Conservation (phyloP, 192 early-diverging fungal genomes). For the Coemansia interrupta region DNA sequence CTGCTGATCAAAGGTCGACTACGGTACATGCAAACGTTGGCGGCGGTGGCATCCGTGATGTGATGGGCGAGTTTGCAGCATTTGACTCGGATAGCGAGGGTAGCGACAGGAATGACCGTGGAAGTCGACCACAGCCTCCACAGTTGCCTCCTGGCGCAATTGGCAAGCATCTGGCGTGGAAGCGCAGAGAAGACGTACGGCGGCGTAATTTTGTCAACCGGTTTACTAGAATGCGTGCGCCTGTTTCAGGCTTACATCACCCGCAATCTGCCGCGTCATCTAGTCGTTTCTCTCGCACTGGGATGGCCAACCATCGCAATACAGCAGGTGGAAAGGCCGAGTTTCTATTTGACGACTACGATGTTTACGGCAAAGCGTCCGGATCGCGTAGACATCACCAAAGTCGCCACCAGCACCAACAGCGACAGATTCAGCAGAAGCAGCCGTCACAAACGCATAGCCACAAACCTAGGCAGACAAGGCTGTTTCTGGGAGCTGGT, state of each 20-base stretch:
- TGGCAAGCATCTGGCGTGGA: slow-evolving; percentile 6
- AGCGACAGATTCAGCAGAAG: not conserved
- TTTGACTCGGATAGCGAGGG: slow-evolving; percentile 38
- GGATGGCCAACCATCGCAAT: not conserved
- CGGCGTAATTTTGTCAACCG: slow-evolving; percentile 17
- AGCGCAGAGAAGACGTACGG: not conserved
- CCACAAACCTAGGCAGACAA: slow-evolving; percentile 21
- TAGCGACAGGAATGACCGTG: not conserved
- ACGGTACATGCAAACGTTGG: not conserved
- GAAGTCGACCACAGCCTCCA: not conserved
- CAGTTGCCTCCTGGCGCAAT: not conserved
- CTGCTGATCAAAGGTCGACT: not conserved
- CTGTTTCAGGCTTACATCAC: not conserved
- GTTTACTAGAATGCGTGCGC: slow-evolving; percentile 10
- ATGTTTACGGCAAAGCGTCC: not conserved
- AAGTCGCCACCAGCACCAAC: not conserved
- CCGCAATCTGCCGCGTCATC: not conserved
- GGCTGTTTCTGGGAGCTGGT: slow-evolving; percentile 8
- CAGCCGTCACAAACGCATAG: not conserved
- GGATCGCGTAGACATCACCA: not conserved
- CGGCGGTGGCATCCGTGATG: slow-evolving; percentile 18
- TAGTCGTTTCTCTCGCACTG: no score
- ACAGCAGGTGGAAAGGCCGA: slow-evolving; percentile 3
- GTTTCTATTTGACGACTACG: slow-evolving; percentile 46
- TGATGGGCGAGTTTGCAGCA: slow-evolving; percentile 48